phyloP scores from a whole-genome alignment of 768 basidiomycete species.

The Amanita brunnescens region DNA sequence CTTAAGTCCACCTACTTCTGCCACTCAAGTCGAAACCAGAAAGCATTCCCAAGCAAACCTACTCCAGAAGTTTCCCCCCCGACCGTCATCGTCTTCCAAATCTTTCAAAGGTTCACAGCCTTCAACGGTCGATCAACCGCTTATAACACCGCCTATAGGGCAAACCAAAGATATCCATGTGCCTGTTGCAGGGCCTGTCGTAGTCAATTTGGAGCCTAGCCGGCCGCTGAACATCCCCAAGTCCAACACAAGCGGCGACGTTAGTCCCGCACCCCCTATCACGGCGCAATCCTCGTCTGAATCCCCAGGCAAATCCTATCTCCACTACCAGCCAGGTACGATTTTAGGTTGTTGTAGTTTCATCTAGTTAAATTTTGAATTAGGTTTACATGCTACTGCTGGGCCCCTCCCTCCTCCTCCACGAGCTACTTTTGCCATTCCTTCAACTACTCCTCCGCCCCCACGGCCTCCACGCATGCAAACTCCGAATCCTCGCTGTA shows the following conservation, averaged over 20 bases:
- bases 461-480: slow-evolving; percentile 58
- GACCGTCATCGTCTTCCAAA: neutral
- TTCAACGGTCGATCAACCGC: slow-evolving; percentile 18
- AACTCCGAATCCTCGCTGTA: slow-evolving; percentile 39
- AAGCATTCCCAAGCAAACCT: neutral
- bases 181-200: slow-evolving; percentile 55
- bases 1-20: slow-evolving; percentile 42
- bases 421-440: slow-evolving; percentile 41
- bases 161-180: slow-evolving; percentile 49
- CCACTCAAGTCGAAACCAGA: slow-evolving; percentile 26
- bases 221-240: neutral
- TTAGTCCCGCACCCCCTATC: slow-evolving; percentile 1
- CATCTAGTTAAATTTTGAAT: slow-evolving; percentile 1
- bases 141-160: slow-evolving; percentile 55
- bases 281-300: slow-evolving; percentile 10
- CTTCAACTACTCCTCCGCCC: slow-evolving; percentile 36
- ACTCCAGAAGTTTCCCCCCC: neutral
- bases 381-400: slow-evolving; percentile 57
- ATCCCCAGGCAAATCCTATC: slow-evolving; percentile 31
- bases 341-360: slow-evolving; percentile 1
- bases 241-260: neutral
- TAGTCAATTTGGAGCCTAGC: slow-evolving; percentile 36
- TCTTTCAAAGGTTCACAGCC: neutral
- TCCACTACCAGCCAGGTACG: slow-evolving; percentile 56
- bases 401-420: slow-evolving; percentile 70